Base-by-base conservation (phyloP, 2,329 filamentous ascomycete genomes). In the Ilyonectria sp. region DNA sequence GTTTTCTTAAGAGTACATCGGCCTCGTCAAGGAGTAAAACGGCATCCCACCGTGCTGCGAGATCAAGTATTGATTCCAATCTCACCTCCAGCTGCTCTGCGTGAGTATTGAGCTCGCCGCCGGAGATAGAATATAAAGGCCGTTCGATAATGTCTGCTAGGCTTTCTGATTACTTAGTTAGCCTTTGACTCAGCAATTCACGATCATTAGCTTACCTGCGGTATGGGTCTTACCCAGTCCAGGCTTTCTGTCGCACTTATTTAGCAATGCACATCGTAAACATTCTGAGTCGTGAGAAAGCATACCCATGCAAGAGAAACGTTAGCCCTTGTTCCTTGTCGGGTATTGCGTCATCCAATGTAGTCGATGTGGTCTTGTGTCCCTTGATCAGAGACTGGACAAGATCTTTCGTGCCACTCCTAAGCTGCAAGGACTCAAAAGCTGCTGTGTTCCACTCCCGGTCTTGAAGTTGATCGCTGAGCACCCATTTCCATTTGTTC, bases 311-410 rank as follows among this genome's bases (percentile, higher is more conserved):
- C 47, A 65, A 9, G 19, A 65, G 49, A 23, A 65, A 59, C n/a
- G 59, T 35, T 21, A 65, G 31, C 1, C 62, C 62, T n/a, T 55
- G 55, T 17, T 55, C 62, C 21, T 65, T 65, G 6, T 55, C 62
- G 10, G 62, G 47, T 26, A 65, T 55, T 47, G 59, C 55, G 21
- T 65, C 55, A 15, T 65, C 62, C n/a, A 60, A 65, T 1, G 55
- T 50, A 8, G 62, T 49, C 29, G 13, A 37, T 15, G 49, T 46
- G 49, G 40, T 65, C 21, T 35, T 40, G 19, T 60, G 57, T 19
- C 62, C 62, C 47, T 49, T 54, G 26, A 26, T 26, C 26, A 26
- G 26, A 26, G 26, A n/a, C 29, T 59, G 55, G 21, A 65, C 59
- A 15, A 65, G 47, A 11, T 54, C 26, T 35, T 65, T 65, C 11